These are phyloP conservation scores for Phycomyces nitens DNA, from an alignment of 192 early-diverging fungal genomes.

Conservation along the genomic window DNA sequence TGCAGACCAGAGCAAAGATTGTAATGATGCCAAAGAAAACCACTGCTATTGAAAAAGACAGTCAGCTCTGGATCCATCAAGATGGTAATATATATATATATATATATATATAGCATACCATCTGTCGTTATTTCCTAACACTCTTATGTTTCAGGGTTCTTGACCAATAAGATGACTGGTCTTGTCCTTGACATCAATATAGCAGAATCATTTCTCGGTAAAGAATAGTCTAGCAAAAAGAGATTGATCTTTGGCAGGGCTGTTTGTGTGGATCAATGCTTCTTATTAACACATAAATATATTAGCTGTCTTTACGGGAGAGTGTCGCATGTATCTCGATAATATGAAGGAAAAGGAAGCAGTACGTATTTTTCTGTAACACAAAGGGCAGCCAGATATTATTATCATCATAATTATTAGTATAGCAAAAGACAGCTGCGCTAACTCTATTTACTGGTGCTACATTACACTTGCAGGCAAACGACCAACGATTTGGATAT, in stretches of 20 bases:
- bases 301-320: conserved; percentile 26
- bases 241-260: too few species aligned
- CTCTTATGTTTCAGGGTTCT: conserved; percentile 4
- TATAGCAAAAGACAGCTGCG: background rate
- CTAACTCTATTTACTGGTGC: too few species aligned
- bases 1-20: conserved; percentile 3
- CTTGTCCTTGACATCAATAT: conserved; percentile 21
- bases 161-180: conserved; percentile 16
- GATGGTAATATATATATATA: conserved; percentile 7
- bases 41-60: conserved; percentile 4
- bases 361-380: conserved; percentile 11
- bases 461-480: conserved; percentile 13
- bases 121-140: background rate
- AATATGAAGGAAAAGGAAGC: conserved; percentile 26
- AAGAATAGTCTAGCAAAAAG: too few species aligned
- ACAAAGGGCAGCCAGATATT: too few species aligned
- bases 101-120: too few species aligned
- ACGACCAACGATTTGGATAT: conserved; percentile 36
- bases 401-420: background rate
- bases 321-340: conserved; percentile 20
- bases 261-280: too few species aligned
- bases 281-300: too few species aligned
- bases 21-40: conserved; percentile 2
- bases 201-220: conserved; percentile 15
- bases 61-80: conserved; percentile 25